Conservation (phyloP, 2,329 filamentous ascomycete species). For the Calonectria honghensis region DNA sequence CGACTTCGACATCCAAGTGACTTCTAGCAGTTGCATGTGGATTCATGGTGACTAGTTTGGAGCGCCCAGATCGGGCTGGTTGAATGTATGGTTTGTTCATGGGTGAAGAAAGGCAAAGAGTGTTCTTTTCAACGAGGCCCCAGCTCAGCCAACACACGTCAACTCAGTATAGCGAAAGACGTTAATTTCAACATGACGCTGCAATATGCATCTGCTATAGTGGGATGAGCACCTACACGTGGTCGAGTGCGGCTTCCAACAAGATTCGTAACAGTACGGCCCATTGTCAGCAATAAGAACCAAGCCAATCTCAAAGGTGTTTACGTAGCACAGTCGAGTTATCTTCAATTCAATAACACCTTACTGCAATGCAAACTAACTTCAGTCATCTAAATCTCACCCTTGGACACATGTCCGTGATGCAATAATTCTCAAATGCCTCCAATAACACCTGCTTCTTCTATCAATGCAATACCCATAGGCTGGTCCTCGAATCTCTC, state of each 20-base stretch:
- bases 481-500: background rate
- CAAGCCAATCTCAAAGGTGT: background rate
- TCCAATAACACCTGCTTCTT: background rate
- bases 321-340: background rate
- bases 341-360: background rate
- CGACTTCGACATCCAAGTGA: conserved; percentile 8
- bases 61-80: background rate
- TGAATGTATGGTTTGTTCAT: background rate
- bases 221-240: background rate
- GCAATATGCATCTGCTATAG: background rate
- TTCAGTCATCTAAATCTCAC: background rate
- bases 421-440: background rate
- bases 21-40: no score
- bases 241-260: background rate
- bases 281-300: background rate
- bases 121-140: background rate
- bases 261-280: background rate
- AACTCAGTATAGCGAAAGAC: background rate
- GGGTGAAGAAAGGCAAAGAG: background rate
- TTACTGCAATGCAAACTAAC: background rate
- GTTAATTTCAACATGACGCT: background rate
- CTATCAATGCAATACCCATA: background rate
- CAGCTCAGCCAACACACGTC: background rate
- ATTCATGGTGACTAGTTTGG: background rate
- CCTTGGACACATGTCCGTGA: background rate